Percentiles rank a stretch among this genome's conserved stretches.
These are phyloP conservation scores for Suillus weaverae DNA, from an alignment of 768 basidiomycete genomes.

Conservation along the genomic window DNA sequence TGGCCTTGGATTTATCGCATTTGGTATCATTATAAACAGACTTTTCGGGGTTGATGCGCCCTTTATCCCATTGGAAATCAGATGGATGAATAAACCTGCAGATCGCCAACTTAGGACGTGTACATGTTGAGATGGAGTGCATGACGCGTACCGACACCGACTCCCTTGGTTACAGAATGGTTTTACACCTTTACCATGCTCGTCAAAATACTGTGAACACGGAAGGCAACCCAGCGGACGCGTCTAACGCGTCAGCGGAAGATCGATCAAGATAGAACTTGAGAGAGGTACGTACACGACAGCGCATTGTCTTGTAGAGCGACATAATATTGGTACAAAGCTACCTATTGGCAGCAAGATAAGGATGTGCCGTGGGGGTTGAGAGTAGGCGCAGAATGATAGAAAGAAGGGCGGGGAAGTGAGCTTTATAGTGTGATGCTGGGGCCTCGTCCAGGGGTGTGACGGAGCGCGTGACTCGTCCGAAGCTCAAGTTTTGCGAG, in stretches of 20 bases:
- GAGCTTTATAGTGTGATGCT: slow-evolving; percentile 5
- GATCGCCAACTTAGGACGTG: slow-evolving; percentile 9
- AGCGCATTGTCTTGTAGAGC: slow-evolving; percentile 45
- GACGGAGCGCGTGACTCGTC: slow-evolving; percentile 4
- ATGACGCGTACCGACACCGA: slow-evolving; percentile 46
- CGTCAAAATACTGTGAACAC: slow-evolving; percentile 47
- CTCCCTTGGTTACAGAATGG: slow-evolving; percentile 49
- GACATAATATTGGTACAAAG: slow-evolving; percentile 23
- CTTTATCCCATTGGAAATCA: slow-evolving; percentile 43
- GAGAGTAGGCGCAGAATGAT: background rate
- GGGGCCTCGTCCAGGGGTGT: background rate
- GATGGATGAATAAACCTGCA: slow-evolving; percentile 50
- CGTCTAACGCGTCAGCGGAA: slow-evolving; percentile 17
- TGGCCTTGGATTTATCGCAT: slow-evolving; percentile 23
- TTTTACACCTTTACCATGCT: slow-evolving; percentile 40
- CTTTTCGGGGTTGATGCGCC: slow-evolving; percentile 22
- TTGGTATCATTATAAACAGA: slow-evolving; percentile 1
- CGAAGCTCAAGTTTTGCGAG: background rate
- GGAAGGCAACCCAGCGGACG: background rate
- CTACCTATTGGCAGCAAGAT: background rate
- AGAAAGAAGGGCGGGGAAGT: background rate
- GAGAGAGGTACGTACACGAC: slow-evolving; percentile 40
- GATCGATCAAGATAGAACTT: background rate
- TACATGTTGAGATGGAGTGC: slow-evolving; percentile 10
- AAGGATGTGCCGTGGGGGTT: background rate